Evolutionary conservation across 2,329 filamentous ascomycete species (phyloP).

Genomic region (Graphiopsis chlorocephala): DNA sequence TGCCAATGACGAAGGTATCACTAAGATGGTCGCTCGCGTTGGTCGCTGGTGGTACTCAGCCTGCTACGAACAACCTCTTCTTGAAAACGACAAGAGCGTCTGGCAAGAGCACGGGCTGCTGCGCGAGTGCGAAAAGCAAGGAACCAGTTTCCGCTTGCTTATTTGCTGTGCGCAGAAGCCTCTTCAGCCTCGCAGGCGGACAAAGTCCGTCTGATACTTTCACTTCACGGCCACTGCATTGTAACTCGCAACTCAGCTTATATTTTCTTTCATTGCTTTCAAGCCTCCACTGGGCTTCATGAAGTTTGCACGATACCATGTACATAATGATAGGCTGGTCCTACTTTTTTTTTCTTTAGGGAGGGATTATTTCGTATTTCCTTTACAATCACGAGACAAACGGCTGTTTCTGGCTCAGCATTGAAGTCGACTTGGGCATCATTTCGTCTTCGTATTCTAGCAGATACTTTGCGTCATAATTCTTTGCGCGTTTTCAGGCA

Average conservation of each 20-base stretch:
- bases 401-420: not conserved
- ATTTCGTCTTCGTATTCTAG: not conserved
- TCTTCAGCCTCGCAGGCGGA: constrained; percentile 44
- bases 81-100: constrained; percentile 59
- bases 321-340: not conserved
- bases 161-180: constrained; percentile 90
- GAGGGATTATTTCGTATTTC: not conserved
- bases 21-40: constrained; percentile 86
- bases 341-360: not conserved
- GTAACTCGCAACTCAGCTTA: not conserved
- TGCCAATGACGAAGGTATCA: constrained; percentile 75
- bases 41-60: constrained; percentile 95
- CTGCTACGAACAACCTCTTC: constrained; percentile 70
- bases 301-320: not conserved
- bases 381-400: not conserved
- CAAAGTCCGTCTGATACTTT: constrained; percentile 42
- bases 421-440: not conserved
- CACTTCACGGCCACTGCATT: not conserved
- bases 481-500: not conserved
- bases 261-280: not conserved
- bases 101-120: constrained; percentile 76
- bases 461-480: not conserved
- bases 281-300: not conserved
- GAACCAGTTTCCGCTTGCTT: constrained; percentile 83
- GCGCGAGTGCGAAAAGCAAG: constrained; percentile 79